phyloP scores from a whole-genome alignment of 164 flowering plant species.

The Stephania cephalantha region DNA sequence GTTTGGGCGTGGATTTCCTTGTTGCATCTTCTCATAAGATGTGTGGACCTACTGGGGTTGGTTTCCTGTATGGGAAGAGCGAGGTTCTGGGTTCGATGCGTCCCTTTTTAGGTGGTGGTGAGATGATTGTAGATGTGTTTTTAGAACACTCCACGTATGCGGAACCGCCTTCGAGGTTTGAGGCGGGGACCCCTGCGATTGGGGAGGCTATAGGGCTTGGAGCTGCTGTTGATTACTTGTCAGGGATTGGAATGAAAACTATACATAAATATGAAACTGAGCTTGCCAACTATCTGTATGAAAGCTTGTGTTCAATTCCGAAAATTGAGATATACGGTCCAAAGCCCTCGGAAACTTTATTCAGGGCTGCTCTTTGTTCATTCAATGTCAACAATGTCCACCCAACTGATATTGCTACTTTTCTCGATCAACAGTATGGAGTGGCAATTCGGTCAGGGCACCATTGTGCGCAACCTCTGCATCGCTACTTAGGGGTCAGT shows the following conservation, averaged over 20 bases:
- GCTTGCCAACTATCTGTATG: conserved; percentile 63
- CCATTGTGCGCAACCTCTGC: conserved; percentile 95
- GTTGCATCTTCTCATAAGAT: conserved; percentile 99
- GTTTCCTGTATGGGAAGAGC: conserved; percentile 87
- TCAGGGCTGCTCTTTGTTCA: conserved; percentile 82
- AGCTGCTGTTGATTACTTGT: conserved; percentile 88
- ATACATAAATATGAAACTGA: conserved; percentile 89
- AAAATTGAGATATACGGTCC: conserved; percentile 78
- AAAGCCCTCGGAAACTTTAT: conserved; percentile 43
- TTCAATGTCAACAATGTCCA: conserved; percentile 79
- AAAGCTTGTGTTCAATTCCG: conserved; percentile 48
- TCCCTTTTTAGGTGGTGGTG: conserved; percentile 98
- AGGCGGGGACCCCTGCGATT: conserved; percentile 99
- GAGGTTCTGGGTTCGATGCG: conserved; percentile 68
- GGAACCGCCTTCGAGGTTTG: conserved; percentile 99
- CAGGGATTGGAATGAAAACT: conserved; percentile 84
- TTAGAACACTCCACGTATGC: conserved; percentile 93
- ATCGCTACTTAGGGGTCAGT: conserved; percentile 60
- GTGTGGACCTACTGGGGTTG: conserved; percentile 99
- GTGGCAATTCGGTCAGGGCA: conserved; percentile 96
- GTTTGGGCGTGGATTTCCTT: conserved; percentile 78
- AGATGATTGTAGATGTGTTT: conserved; percentile 94
- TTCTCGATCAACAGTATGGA: conserved; percentile 96
- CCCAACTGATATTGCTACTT: conserved; percentile 90
- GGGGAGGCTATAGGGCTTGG: conserved; percentile 96